A percentile compares a stretch with the other conserved stretches of the same genome.
Evolutionary conservation across 257 asterid genomes (phyloP).

Genomic region (Solanum chiquidenum): DNA sequence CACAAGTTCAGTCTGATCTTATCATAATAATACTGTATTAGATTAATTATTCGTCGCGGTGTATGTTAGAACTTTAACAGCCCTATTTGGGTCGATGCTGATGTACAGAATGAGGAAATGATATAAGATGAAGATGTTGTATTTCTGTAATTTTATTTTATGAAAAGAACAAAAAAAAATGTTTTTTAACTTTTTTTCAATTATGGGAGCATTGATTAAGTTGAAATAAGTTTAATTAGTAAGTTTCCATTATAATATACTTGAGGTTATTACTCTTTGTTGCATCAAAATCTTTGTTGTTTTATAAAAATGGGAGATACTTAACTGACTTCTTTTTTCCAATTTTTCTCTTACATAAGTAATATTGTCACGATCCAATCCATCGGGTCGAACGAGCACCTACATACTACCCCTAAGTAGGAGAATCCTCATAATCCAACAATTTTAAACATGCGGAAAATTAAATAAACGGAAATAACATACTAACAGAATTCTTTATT

Average conservation of each 20-base stretch:
- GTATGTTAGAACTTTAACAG: background rate
- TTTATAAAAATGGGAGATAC: background rate
- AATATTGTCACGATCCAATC: too few relatives aligned
- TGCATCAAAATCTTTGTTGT: background rate
- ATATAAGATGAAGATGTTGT: background rate
- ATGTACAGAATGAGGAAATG: background rate
- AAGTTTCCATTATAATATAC: background rate
- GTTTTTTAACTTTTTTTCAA: background rate
- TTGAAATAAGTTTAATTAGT: background rate
- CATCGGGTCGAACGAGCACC: accelerated
- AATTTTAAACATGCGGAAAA: too few relatives aligned
- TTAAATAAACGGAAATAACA: too few relatives aligned
- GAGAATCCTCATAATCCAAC: too few relatives aligned
- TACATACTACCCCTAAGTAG: too few relatives aligned
- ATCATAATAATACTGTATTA: background rate
- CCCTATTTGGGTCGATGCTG: background rate
- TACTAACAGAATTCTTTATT: too few relatives aligned
- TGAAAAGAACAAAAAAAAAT: background rate
- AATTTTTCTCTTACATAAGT: background rate
- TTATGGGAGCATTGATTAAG: background rate
- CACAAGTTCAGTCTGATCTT: background rate
- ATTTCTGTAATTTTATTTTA: background rate
- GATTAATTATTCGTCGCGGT: background rate
- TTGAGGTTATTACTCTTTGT: background rate
- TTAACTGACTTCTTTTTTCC: background rate